These are phyloP conservation scores for Ceratocystis variospora DNA, from an alignment of 2,329 filamentous ascomycete genomes.

Conservation along the genomic window DNA sequence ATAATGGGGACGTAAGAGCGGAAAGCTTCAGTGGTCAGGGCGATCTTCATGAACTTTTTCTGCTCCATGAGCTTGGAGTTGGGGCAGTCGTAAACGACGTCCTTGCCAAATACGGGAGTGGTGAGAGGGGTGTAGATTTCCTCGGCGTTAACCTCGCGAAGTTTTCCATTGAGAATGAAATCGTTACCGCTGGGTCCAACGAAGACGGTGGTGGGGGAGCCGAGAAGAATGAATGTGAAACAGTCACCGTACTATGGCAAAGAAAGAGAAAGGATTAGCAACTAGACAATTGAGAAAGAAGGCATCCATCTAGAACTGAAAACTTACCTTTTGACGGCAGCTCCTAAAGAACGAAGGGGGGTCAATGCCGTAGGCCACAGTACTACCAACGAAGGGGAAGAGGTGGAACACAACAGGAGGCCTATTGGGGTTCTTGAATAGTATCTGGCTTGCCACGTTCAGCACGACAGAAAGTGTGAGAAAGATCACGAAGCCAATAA, in stretches of 20 bases:
- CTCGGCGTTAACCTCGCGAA: conserved; percentile 79
- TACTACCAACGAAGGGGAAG: conserved; percentile 77
- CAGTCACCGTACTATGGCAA: conserved; percentile 61
- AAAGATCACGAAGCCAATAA: conserved; percentile 31
- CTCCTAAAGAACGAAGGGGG: conserved; percentile 75
- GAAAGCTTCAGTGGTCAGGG: conserved; percentile 62
- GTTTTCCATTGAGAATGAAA: conserved; percentile 82
- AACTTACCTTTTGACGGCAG: conserved; percentile 57
- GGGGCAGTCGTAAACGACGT: conserved; percentile 83
- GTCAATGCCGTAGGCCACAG: conserved; percentile 87
- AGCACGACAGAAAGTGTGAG: conserved; percentile 48
- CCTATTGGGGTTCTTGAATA: conserved; percentile 71
- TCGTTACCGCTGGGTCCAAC: conserved; percentile 74
- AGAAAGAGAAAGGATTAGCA: conserved; percentile 6
- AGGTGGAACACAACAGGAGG: conserved; percentile 70
- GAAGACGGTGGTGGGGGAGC: conserved; percentile 78
- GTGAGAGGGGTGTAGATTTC: conserved; percentile 74
- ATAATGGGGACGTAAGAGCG: conserved; percentile 66
- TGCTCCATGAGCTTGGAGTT: conserved; percentile 92
- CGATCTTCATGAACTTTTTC: conserved; percentile 85
- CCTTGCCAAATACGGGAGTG: conserved; percentile 60
- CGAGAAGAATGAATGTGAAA: conserved; percentile 78
- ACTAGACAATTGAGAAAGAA: neutral
- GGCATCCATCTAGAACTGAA: no score
- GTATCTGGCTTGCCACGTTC: conserved; percentile 67